Base-by-base conservation (phyloP, 768 basidiomycete species). In the Boletus reticulatus region DNA sequence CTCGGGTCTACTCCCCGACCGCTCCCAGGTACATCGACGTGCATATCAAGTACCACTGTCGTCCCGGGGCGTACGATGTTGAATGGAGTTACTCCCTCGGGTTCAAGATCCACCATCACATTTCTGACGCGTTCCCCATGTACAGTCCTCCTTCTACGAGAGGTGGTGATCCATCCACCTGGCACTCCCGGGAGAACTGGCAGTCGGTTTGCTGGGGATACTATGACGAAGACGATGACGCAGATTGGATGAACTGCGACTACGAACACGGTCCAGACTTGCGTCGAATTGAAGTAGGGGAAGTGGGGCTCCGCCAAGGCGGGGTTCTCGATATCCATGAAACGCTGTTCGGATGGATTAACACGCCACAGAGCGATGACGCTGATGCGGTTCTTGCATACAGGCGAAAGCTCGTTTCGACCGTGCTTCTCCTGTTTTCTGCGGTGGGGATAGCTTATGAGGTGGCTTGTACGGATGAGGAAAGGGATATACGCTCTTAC, bases 1-100 rank as follows among this genome's bases (percentile, higher is more conserved):
- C 43, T 17, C 50, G 48, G 34, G 43, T 62, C 36, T 53, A 52
- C 34, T 62, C 61, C 2, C 61, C 50, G 0, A 16, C 59, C 3
- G 39, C 49, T 10, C 55, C 62, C 6, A 48, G 43, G 22, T 62
- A 48, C 42, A 53, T 62, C 34, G 57, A 62, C 14, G 54, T 59
- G 11, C 61, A 54, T 17, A 13, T 63, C 19, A 50, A 47, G n/a
- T 58, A 57, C 49, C 27, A 58, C n/a, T 46, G 37, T 37, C 50
- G 50, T 14, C 5, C 41, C 19, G 24, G 57, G 17, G 20, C 12
- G 17, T 34, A 13, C 34, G 4, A 5, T 5, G 36, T 56, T 32
- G 41, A 62, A 17, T 55, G 53, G 58, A 24, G 10, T 19, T 64
- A 58, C 42, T 50, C 51, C 5, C 12, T 58, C 10, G 53, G 59